Base-by-base conservation (phyloP, 768 basidiomycete species). In the Daedaleopsis sinensis region DNA sequence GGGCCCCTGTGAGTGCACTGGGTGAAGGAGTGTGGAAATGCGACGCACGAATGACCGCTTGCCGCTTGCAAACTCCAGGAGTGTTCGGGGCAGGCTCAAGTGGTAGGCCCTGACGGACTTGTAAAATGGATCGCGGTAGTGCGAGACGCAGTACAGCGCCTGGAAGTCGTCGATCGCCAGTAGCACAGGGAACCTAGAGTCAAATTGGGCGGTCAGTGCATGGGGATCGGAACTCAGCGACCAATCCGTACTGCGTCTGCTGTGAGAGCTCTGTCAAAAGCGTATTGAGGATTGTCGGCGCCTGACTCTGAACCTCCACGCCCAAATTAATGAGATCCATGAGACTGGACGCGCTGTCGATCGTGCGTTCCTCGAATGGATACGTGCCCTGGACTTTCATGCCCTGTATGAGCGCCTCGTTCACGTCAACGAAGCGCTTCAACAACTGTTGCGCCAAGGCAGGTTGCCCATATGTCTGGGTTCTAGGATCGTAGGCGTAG, bases 91-190 rank as follows among this genome's bases (percentile, higher is more conserved):
- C 36, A 93, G 73, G 3, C 91, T 88, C 7, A 97, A 78, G 67
- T 96, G 90, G 67, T 89, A 91, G 0, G 92, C 79, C 58, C 87
- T 84, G 56, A 96, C 85, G 11, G 77, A 69, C 8, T 78, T 77
- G 73, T 87, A 93, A 46, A 87, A 85, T 13, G 90, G 90, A 58
- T 92, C 87, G 24, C 86, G 84, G 75, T 96, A 96, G 27, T 76
- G 69, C 0, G 89, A 84, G 47, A 74, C 77, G 69, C 83, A 78
- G 68, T 91, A 94, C 24, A 97, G 73, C 0, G 92, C 82, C 72
- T 96, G 95, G 72, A 93, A 86, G 67, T 96, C 94, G 65, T 97
- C 95, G 1, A 96, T 79, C 0, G 94, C 94, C 35, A 96, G 76
- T 7, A 97, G 71, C 2, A 96, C 89, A 0, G 93, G 93, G 67